Base-by-base conservation (phyloP, 2,329 filamentous ascomycete genomes). In the Fusarium pseudoanthophilum region DNA sequence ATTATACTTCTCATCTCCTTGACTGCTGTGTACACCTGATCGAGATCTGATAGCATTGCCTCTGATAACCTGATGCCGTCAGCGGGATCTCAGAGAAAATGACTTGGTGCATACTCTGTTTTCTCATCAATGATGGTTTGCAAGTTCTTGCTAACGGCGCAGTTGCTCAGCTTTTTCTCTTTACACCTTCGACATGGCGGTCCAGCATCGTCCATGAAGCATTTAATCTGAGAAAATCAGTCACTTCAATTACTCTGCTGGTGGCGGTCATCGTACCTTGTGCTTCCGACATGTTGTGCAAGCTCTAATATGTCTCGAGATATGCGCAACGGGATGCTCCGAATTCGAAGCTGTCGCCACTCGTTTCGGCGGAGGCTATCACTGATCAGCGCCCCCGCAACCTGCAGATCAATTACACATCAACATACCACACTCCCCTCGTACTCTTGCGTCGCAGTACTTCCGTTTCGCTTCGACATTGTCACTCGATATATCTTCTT, bases 311-410 rank as follows among this genome's bases (percentile, higher is more conserved):
- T 82, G 82, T 53, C 82, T 74, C 18, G 82, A 83, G 61, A 83
- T 83, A 45, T 81, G 79, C 21, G 79, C 77, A 6, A 81, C 61
- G 5, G 75, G 74, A 86, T 84, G 30, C 87, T 86, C 7, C 13
- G 84, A 83, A 64, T 65, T 88, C 81, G 60, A 86, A 83, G 57
- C 85, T 82, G 70, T 88, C 87, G 67, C 67, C 24, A 69, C 65
- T 42, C 65, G 53, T 26, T 69, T 69, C 18, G 57, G 39, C 1
- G 67, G 67, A 42, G 68, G 65, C 67, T 69, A 8, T 15, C 15
- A 20, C n/a, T 11, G 11, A 16, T 69, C 51, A 69, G 45, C 18
- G 5, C 4, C 26, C 24, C 2, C 3, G 15, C n/a, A 15, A 1
- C 13, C 21, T 26, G 16, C n/a, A 10, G 16, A 15, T 42, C 6